These are phyloP conservation scores for Flaveria trinervia DNA, from an alignment of 129 eudicot genomes.

Conservation along the genomic window DNA sequence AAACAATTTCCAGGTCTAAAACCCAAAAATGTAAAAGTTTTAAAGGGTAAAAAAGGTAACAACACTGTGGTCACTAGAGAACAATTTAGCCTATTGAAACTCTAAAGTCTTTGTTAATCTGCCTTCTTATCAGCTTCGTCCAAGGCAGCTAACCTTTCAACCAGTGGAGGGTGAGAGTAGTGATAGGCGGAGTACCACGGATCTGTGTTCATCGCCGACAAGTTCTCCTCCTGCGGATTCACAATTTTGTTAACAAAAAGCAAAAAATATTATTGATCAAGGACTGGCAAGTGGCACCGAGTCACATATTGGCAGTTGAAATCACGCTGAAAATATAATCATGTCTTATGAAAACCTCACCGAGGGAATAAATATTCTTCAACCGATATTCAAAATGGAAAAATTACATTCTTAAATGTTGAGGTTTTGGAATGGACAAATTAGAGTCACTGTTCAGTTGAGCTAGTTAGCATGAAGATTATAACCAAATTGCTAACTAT, in stretches of 20 bases:
- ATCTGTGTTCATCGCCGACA: constrained; percentile 95
- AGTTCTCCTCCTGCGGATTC: constrained; percentile 75
- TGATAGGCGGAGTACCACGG: constrained; percentile 98
- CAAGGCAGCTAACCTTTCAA: constrained; percentile 89
- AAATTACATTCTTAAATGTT: not conserved
- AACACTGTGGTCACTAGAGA: not conserved
- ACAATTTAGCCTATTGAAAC: constrained; percentile 15
- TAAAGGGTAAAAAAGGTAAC: not conserved
- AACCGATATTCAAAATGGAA: not conserved
- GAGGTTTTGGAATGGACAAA: not conserved
- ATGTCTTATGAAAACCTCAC: too few species aligned
- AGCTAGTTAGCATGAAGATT: not conserved
- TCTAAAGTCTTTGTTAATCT: constrained; percentile 40
- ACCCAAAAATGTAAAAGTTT: not conserved
- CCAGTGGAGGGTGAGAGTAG: constrained; percentile 96
- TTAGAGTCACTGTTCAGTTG: not conserved
- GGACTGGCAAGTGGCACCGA: not conserved
- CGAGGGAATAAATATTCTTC: not conserved
- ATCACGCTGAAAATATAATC: not conserved
- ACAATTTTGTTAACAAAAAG: not conserved
- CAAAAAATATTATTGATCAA: not conserved
- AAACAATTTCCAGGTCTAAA: constrained; percentile 5
- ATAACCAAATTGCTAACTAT: not conserved
- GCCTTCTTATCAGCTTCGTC: constrained; percentile 74
- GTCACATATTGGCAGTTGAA: not conserved